Evolutionary conservation across 371 early-diverging fungal species (phyloP).

Genomic region (Chytridium lagenaria): DNA sequence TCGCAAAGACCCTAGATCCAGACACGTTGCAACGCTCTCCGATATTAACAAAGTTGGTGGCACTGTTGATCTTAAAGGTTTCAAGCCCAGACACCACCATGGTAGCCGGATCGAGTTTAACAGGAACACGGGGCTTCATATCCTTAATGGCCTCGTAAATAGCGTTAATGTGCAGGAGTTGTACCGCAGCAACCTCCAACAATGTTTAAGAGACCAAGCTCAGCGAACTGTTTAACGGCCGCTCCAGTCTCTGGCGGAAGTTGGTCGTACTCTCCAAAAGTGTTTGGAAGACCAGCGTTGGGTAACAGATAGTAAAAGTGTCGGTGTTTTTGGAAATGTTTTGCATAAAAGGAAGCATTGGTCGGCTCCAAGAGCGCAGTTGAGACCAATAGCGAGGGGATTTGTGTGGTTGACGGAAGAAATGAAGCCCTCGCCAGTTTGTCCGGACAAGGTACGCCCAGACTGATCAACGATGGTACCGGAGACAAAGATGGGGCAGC

Average conservation of each 20-base stretch:
- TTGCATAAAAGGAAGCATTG: constrained; percentile 95
- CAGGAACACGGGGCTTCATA: constrained; percentile 78
- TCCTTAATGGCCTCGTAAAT: constrained; percentile 77
- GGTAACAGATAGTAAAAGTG: constrained; percentile 88
- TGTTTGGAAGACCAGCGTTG: constrained; percentile 76
- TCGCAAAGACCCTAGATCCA: constrained; percentile 90
- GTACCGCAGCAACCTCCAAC: constrained; percentile 97
- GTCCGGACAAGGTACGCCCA: constrained; percentile 93
- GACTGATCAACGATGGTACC: constrained; percentile 97
- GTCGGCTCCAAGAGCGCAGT: constrained; percentile 93
- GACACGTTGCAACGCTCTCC: constrained; percentile 97
- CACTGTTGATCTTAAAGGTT: constrained; percentile 68
- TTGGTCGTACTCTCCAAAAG: constrained; percentile 73
- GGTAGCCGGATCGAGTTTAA: constrained; percentile 61
- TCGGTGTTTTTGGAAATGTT: constrained; percentile 82
- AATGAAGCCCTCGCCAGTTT: constrained; percentile 95
- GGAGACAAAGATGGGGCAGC: constrained; percentile 86
- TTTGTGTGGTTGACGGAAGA: constrained; percentile 77
- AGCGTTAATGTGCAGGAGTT: constrained; percentile 93
- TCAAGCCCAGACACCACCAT: constrained; percentile 89
- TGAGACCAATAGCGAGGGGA: constrained; percentile 92
- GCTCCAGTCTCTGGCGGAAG: constrained; percentile 84
- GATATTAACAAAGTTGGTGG: constrained; percentile 88
- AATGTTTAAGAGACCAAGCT: constrained; percentile 89
- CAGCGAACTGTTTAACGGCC: constrained; percentile 82